These are phyloP conservation scores for Hymenotorrendiella dingleyae DNA, from an alignment of 2,329 filamentous ascomycete genomes.

Conservation along the genomic window DNA sequence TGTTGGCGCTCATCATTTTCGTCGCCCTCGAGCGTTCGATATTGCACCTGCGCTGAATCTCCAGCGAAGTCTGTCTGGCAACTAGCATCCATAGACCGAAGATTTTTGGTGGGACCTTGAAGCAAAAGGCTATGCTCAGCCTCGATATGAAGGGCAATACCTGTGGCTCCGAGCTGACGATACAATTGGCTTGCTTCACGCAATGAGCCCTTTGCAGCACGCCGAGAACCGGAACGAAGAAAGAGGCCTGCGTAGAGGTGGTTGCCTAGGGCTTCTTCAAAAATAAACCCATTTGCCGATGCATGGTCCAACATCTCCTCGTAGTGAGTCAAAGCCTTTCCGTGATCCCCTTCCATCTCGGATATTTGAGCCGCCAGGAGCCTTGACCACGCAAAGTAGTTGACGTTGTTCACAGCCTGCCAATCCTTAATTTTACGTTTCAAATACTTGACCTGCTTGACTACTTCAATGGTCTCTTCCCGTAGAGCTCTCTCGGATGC, in stretches of 20 bases:
- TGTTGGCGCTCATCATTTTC: constrained; percentile 34
- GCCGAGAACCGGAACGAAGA: constrained; percentile 55
- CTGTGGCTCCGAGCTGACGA: constrained; percentile 61
- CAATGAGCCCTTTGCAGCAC: constrained; percentile 64
- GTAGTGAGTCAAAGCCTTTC: constrained; percentile 55
- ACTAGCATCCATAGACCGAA: constrained; percentile 54
- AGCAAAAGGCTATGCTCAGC: constrained; percentile 63
- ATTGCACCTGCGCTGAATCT: constrained; percentile 48
- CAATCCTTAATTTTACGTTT: constrained; percentile 59
- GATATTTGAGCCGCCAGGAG: constrained; percentile 63
- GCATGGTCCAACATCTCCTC: constrained; percentile 69
- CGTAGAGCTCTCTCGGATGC: constrained; percentile 36
- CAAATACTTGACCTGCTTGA: constrained; percentile 48
- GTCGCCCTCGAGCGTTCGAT: constrained; percentile 40
- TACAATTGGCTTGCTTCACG: constrained; percentile 64
- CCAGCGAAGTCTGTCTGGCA: constrained; percentile 67
- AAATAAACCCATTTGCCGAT: constrained; percentile 56
- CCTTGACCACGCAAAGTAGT: constrained; percentile 65
- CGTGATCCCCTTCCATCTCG: constrained; percentile 54
- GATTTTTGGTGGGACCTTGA: constrained; percentile 52
- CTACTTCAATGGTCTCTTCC: constrained; percentile 40
- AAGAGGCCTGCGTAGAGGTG: constrained; percentile 70
- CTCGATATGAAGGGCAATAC: constrained; percentile 62
- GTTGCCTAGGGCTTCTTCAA: constrained; percentile 69
- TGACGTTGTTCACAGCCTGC: constrained; percentile 58